phyloP scores from a whole-genome alignment of 192 early-diverging fungal species.

The Coemansia sp. region DNA sequence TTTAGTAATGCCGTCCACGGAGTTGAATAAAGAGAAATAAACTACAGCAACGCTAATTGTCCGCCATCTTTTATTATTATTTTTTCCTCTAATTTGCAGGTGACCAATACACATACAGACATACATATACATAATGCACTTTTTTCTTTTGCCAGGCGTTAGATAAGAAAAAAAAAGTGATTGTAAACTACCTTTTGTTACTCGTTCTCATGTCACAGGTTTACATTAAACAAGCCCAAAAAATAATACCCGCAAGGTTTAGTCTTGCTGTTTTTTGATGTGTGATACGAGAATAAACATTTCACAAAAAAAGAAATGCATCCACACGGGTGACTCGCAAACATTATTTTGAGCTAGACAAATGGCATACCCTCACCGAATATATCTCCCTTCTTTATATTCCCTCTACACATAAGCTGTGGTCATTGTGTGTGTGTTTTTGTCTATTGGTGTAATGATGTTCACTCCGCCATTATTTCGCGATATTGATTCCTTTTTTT shows the following conservation, averaged over 20 bases:
- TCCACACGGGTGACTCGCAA: background rate
- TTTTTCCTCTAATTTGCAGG: background rate
- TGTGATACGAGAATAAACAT: background rate
- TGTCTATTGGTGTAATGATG: background rate
- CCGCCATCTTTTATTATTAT: too few relatives aligned
- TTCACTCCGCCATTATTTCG: background rate
- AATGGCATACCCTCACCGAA: background rate
- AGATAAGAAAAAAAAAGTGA: background rate
- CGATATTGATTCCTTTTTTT: background rate
- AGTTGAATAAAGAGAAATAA: background rate
- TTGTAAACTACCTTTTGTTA: background rate
- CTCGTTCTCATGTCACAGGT: background rate
- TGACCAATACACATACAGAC: background rate
- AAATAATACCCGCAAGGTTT: background rate
- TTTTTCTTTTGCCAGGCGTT: background rate
- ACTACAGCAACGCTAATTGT: background rate
- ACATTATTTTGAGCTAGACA: background rate
- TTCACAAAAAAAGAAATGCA: background rate
- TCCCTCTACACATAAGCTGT: background rate
- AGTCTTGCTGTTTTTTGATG: background rate
- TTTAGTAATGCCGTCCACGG: background rate
- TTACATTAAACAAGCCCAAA: background rate
- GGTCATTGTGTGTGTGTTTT: too few relatives aligned
- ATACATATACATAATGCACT: background rate
- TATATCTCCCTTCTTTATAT: background rate